Base-by-base conservation (phyloP, 2,329 filamentous ascomycete species). In the Paraphaeosphaeria sporulosa region DNA sequence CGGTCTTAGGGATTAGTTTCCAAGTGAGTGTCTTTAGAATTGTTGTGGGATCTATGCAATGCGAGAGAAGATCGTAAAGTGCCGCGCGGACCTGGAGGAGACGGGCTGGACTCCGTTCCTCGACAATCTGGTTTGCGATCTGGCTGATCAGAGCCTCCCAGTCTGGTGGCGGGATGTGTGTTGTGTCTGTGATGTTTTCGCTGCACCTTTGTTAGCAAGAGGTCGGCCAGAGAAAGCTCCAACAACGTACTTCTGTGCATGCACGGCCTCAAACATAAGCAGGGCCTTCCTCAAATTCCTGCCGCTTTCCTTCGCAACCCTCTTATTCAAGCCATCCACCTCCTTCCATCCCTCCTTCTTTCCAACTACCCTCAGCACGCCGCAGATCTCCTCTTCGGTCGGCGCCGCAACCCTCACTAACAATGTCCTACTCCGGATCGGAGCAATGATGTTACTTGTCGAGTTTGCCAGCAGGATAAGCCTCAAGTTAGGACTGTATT, bases 371-470 rank as follows among this genome's bases (percentile, higher is more conserved):
- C 79, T 83, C 62, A 99, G 82, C 30, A 93, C 94, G 42, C 85
- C 82, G 67, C 90, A 92, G 61, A 99, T 98, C 71, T 99, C 90
- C 8, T 86, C 85, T 69, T 96, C 90, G 0, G 89, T 92, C 8
- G 95, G 95, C 21, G 95, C 94, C 15, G 95, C 89, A 27, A 99
- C 95, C 66, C 95, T 87, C 57, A 99, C 93, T 52, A 99, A 85
- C 76, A 99, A 83, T 55, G 94, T 97, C 78, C 95, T 86, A 71
- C 92, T 96, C 66, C 94, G 87, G 75, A 99, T 99, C 0, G 95
- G 95, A n/a, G 95, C 94, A 78, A 99, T 99, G 71, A 99, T 99
- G 74, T 98, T 98, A 65, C 94, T 94, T 23, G 95, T 99, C 67
- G 92, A 96, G 77, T 98, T 98, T 51, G 95, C 95, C 61, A 99